phyloP scores from a whole-genome alignment of 768 basidiomycete species.

The Boletellus ananiceps region DNA sequence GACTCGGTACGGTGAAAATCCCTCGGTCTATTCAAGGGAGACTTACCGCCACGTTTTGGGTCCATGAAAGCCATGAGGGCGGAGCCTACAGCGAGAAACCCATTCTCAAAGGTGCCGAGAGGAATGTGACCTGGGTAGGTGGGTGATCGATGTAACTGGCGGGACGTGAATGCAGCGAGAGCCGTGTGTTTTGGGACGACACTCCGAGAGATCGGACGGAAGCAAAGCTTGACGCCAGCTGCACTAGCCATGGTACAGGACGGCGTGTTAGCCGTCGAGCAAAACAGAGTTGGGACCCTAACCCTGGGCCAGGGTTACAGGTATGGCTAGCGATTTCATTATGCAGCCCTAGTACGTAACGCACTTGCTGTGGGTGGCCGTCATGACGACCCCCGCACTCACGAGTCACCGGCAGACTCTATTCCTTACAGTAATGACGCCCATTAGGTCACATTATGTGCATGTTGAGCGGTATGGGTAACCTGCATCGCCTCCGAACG shows the following conservation, averaged over 20 bases:
- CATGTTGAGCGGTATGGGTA: neutral
- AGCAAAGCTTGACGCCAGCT: neutral
- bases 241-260: neutral
- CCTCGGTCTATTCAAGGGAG: neutral
- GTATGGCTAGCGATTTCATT: neutral
- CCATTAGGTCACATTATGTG: neutral
- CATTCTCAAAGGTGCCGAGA: slow-evolving; percentile 76
- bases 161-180: slow-evolving; percentile 1
- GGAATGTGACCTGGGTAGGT: slow-evolving; percentile 80
- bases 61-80: slow-evolving; percentile 78
- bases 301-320: slow-evolving; percentile 17
- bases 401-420: too few relatives aligned
- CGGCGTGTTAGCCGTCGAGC: too few relatives aligned
- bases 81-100: slow-evolving; percentile 80
- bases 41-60: slow-evolving; percentile 80
- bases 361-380: too few relatives aligned
- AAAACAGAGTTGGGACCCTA: slow-evolving; percentile 4
- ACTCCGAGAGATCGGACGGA: neutral
- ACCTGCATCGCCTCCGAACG: slow-evolving; percentile 12
- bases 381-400: too few relatives aligned
- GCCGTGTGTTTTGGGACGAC: neutral
- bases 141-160: slow-evolving; percentile 29
- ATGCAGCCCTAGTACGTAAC: neutral
- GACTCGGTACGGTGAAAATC: neutral
- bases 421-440: too few relatives aligned